Base-by-base conservation (phyloP, 2,329 filamentous ascomycete species). In the Knoxdaviesia capensis region DNA sequence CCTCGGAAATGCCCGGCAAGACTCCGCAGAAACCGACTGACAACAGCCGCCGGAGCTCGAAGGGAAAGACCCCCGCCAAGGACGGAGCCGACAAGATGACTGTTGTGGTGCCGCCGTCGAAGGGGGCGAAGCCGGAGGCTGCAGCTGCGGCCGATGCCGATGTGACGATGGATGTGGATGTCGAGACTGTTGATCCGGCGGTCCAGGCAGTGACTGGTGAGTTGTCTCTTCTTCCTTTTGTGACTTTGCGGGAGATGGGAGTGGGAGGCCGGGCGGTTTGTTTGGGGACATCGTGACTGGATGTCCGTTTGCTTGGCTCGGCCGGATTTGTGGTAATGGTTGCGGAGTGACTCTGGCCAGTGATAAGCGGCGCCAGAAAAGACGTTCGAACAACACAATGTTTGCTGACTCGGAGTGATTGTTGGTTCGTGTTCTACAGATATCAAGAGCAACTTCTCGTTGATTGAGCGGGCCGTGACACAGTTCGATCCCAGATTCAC, bases 401-500 rank as follows among this genome's bases (percentile, higher is more conserved):
- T 20, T 20, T 20, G 20, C 20, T 20, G 20, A 20, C 20, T 20
- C 20, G 20, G 20, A 20, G 20, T 20, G 20, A 20, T 20, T 20
- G 20, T 20, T 2, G 20, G 20, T 20, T 20, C 20, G 20, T 20
- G 48, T 30, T 29, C 40, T 44, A 35, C 56, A 96, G 90, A 94
- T 60, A 93, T 98, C 65, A 90, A 87, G 64, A 79, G 74, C 69
- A 94, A 92, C 64, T 94, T 94, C 57, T 74, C 76, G 41, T 72
- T 98, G 49, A 72, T 98, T 55, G 87, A 94, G 55, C 81, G 86
- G 54, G 90, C 87, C 50, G 88, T 98, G 49, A 71, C 78, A 49
- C 76, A 92, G 53, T 98, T 96, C 60, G 90, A 98, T 63, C 77
- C 87, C 45, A 79, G 90, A 66, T 98, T 94, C 64, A 85, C 88